These are phyloP conservation scores for Pyrenopolyporus hunteri DNA, from an alignment of 495 filamentous ascomycete species.

Conservation along the genomic window DNA sequence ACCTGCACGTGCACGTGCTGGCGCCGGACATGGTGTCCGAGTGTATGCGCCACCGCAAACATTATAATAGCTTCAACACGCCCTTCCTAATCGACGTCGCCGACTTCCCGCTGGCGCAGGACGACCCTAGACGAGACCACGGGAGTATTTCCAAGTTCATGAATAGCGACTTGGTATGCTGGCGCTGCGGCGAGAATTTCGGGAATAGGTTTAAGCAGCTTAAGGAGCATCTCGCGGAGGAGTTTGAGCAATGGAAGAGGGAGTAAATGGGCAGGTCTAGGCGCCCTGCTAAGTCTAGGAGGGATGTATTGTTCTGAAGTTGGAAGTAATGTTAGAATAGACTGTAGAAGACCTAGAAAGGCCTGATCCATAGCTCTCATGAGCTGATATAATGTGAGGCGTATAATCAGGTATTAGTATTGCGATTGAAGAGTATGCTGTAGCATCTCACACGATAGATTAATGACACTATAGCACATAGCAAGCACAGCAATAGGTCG, in stretches of 20 bases:
- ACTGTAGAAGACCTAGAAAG: neutral
- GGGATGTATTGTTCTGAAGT: neutral
- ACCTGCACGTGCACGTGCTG: conserved; percentile 90
- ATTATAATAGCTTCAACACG: conserved; percentile 92
- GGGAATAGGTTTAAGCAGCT: conserved; percentile 71
- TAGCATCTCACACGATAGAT: no score
- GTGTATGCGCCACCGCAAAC: conserved; percentile 76
- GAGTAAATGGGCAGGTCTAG: conserved; percentile 50
- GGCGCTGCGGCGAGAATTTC: conserved; percentile 82
- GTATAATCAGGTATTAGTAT: no score
- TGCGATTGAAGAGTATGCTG: no score
- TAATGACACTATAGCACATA: no score
- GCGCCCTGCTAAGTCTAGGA: neutral
- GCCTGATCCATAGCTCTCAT: neutral
- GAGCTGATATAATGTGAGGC: no score
- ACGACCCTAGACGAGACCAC: conserved; percentile 65
- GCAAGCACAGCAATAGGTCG: no score
- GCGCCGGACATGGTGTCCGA: conserved; percentile 73
- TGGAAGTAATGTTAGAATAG: neutral
- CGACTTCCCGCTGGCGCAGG: conserved; percentile 73
- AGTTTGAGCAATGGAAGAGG: conserved; percentile 82
- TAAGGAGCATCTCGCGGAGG: conserved; percentile 79
- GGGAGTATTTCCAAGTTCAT: conserved; percentile 63
- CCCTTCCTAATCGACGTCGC: conserved; percentile 83
- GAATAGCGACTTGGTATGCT: conserved; percentile 71